Evolutionary conservation across 2,329 filamentous ascomycete species (phyloP).

Genomic region (Ascochyta clinopodiicola): DNA sequence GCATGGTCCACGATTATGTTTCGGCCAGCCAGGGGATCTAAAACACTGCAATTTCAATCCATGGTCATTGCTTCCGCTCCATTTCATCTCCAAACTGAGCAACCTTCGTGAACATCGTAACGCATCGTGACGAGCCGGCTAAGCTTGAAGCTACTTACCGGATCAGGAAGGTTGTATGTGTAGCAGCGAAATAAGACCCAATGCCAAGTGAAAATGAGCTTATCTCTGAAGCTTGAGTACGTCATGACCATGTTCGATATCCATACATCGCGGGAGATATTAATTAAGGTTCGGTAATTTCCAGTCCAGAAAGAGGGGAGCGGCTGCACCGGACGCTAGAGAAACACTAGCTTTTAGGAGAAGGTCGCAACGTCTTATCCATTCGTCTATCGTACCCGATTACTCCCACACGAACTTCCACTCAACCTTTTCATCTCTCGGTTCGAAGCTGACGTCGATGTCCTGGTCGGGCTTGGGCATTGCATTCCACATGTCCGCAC

Average conservation of each 20-base stretch:
- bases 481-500: constrained; percentile 42
- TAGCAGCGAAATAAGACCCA: constrained; percentile 4
- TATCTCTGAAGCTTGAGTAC: constrained; percentile 29
- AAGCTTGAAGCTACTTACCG: constrained; percentile 11
- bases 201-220: constrained; percentile 15
- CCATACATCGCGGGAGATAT: background rate
- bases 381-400: background rate
- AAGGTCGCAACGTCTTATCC: background rate
- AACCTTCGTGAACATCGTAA: too few species aligned
- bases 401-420: constrained; percentile 34
- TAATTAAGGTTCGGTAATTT: background rate
- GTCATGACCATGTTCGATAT: constrained; percentile 19
- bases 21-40: background rate
- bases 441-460: constrained; percentile 23
- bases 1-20: too few species aligned
- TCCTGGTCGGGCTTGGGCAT: constrained; percentile 41
- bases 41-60: background rate
- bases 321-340: background rate
- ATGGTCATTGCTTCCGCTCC: too few species aligned
- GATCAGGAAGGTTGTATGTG: constrained; percentile 4
- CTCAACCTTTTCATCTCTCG: constrained; percentile 5
- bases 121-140: background rate
- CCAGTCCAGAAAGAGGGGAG: constrained; percentile 1
- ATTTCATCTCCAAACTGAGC: background rate
- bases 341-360: background rate